These are phyloP conservation scores for Dendrobium huoshanense DNA, from an alignment of 106 monocot species.

Conservation along the genomic window DNA sequence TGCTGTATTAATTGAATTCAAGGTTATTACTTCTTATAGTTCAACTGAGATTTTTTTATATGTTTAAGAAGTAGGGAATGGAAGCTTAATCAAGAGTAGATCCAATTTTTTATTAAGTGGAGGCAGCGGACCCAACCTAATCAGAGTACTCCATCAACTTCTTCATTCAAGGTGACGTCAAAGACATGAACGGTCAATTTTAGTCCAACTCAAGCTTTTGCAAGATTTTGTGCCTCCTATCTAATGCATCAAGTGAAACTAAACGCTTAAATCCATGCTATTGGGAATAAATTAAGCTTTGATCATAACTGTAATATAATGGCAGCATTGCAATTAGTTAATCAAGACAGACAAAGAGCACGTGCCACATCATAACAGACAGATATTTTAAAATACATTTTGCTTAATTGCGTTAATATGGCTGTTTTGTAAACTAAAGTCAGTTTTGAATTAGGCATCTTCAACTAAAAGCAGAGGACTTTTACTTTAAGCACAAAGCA, in stretches of 20 bases:
- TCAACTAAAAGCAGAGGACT: background rate
- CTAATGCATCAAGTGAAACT: background rate
- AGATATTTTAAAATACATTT: background rate
- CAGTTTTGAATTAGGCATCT: background rate
- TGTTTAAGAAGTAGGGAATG: no score
- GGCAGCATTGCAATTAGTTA: background rate
- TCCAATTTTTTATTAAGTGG: background rate
- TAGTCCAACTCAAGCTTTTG: background rate
- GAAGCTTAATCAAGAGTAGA: no score
- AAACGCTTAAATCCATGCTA: background rate
- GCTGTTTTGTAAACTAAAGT: background rate
- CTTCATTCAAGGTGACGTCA: background rate
- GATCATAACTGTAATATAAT: no score
- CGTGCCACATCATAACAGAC: background rate
- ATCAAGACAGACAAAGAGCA: background rate
- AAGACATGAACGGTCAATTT: background rate
- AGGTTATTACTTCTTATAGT: no score
- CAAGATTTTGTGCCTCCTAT: background rate
- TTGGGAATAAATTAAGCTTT: no score
- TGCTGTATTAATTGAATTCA: no score
- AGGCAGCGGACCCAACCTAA: background rate
- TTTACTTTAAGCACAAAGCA: background rate
- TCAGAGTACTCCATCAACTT: background rate
- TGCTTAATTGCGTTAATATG: background rate
- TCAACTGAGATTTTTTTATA: no score